These are phyloP conservation scores for Bipolaris bicolor DNA, from an alignment of 2,329 filamentous ascomycete species.

Conservation along the genomic window DNA sequence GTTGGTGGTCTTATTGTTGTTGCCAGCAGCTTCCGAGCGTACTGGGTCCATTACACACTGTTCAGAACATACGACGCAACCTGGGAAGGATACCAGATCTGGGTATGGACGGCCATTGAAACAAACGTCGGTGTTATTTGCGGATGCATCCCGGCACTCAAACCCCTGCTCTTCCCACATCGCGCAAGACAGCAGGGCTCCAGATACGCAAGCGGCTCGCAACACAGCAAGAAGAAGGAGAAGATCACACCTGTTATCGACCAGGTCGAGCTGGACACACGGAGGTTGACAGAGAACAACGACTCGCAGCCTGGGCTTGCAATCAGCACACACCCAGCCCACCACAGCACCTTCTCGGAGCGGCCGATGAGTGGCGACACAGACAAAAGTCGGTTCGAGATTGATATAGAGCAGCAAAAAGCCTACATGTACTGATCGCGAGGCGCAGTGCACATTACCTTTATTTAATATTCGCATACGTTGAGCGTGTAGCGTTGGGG, in stretches of 20 bases:
- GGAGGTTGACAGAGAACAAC: slow-evolving; percentile 36
- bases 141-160: slow-evolving; percentile 53
- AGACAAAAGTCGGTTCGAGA: slow-evolving; percentile 43
- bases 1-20: slow-evolving; percentile 56
- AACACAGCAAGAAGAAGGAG: slow-evolving; percentile 39
- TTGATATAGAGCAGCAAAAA: slow-evolving; percentile 47
- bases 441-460: slow-evolving; percentile 19
- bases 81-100: slow-evolving; percentile 53
- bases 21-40: slow-evolving; percentile 55
- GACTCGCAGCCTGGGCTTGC: slow-evolving; percentile 33
- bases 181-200: slow-evolving; percentile 40
- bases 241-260: slow-evolving; percentile 42
- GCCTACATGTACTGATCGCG: slow-evolving; percentile 43
- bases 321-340: slow-evolving; percentile 16
- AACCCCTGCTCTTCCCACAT: slow-evolving; percentile 48
- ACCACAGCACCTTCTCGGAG: slow-evolving; percentile 26
- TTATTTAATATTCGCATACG: slow-evolving; percentile 25
- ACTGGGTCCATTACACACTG: slow-evolving; percentile 55
- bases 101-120: slow-evolving; percentile 54
- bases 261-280: slow-evolving; percentile 44
- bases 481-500: slow-evolving; percentile 19
- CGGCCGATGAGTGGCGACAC: slow-evolving; percentile 45
- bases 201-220: slow-evolving; percentile 40
- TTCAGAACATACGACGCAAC: slow-evolving; percentile 55
- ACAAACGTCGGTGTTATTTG: slow-evolving; percentile 54